phyloP scores from a whole-genome alignment of 2,329 filamentous ascomycete genomes.

The Aureobasidium musti region DNA sequence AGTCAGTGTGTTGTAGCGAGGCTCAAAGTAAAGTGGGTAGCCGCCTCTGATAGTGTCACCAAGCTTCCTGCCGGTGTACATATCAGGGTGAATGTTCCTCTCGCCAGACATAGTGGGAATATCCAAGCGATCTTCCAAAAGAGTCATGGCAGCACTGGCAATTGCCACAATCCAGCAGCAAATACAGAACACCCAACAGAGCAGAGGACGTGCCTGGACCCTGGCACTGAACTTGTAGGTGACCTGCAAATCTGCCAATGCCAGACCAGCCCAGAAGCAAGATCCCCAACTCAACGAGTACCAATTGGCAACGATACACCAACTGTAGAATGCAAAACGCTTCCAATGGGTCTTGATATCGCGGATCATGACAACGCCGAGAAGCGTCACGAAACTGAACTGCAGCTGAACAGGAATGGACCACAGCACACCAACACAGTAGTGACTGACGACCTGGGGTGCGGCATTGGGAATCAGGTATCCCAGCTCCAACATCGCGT shows the following conservation, averaged over 20 bases:
- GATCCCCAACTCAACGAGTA: constrained; percentile 52
- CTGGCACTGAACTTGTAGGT: constrained; percentile 49
- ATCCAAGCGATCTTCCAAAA: constrained; percentile 43
- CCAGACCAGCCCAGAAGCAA: constrained; percentile 50
- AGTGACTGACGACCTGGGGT: constrained; percentile 52
- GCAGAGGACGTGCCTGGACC: constrained; percentile 41
- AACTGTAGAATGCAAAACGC: constrained; percentile 49
- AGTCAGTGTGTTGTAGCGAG: constrained; percentile 49
- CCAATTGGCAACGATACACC: constrained; percentile 51
- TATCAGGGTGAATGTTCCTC: constrained; percentile 49
- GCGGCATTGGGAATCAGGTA: constrained; percentile 54
- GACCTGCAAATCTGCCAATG: constrained; percentile 52
- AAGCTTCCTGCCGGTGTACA: constrained; percentile 43
- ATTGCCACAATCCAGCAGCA: constrained; percentile 33
- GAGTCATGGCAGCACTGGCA: constrained; percentile 40
- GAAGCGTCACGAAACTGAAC: constrained; percentile 50
- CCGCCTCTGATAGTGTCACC: constrained; percentile 40
- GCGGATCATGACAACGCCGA: constrained; percentile 48
- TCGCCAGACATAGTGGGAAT: constrained; percentile 47
- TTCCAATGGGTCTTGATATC: constrained; percentile 52
- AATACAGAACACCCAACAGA: constrained; percentile 45
- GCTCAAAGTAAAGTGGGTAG: constrained; percentile 50
- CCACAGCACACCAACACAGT: constrained; percentile 55
- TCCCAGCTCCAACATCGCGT: constrained; percentile 49
- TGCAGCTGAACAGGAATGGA: constrained; percentile 54